phyloP scores from a whole-genome alignment of 257 asterid genomes.

The Solanum chmielewskii region DNA sequence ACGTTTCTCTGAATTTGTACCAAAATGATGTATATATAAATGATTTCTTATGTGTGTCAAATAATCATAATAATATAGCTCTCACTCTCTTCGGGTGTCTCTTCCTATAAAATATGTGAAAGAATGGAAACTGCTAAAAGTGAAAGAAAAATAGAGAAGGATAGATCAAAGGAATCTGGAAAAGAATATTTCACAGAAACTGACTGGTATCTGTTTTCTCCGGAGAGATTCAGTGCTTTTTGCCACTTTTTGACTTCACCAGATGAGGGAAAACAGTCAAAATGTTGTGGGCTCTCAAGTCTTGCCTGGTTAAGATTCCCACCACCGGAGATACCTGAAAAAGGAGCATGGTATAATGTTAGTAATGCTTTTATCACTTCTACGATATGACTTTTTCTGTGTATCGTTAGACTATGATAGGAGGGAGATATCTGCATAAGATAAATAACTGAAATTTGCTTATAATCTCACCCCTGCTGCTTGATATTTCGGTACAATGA shows the following conservation, averaged over 20 bases:
- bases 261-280: conserved; percentile 71
- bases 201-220: neutral
- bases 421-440: neutral
- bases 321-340: conserved; percentile 62
- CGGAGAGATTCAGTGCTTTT: conserved; percentile 31
- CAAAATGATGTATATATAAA: neutral
- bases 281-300: conserved; percentile 80
- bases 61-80: neutral
- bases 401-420: neutral
- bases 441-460: neutral
- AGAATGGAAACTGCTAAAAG: neutral
- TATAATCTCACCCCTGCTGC: conserved; percentile 56
- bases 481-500: conserved; percentile 71
- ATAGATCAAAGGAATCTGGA: neutral
- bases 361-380: neutral
- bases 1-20: neutral
- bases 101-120: neutral
- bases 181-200: neutral
- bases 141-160: neutral
- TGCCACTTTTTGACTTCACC: conserved; percentile 34
- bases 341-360: conserved; percentile 8
- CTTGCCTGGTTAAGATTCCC: conserved; percentile 94
- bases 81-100: neutral
- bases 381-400: neutral
- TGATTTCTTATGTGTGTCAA: neutral